Evolutionary conservation across 305 asterid species (phyloP), one percentile per base, ranked within the genome.

Genomic region (Fraxinus xanthoxyloides): DNA sequence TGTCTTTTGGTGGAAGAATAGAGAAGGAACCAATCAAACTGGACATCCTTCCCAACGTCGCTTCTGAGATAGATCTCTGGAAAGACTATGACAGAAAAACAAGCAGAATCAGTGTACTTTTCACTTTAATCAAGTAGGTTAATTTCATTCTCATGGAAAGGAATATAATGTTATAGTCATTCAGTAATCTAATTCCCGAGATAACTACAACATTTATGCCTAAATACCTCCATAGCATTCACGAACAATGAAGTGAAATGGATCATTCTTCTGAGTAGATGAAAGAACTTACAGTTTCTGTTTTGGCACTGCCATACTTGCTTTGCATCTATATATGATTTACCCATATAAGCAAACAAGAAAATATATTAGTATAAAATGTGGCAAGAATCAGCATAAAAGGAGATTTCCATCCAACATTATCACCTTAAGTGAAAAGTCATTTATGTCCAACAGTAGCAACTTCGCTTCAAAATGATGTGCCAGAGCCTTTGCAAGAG

Each of bases 401-500:
- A 54, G 81, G 76, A 73, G 36, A 78, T 77, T 38, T 28, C 26
- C 31, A 79, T 78, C 78, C 82, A 78, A 76, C 48, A 70, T 46
- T 78, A 72, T 43, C 79, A 94, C 99, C 98, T 95, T 95, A 12
- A 89, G 85, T 7, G 97, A 92, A 84, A 95, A 95, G 85, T 95
- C 97, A 28, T 86, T 78, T 38, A 93, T 36, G 88, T 95, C 99
- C 87, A 95, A 82, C 83, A 94, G 76, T 15, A 95, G 87, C 87
- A 95, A 86, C 82, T 93, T 95, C 8, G 99, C 96, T 78, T 89
- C 93, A 69, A 87, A 94, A 78, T 89, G 86, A 85, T 92, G 92
- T 5, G 99, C 98, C 75, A 95, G 91, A 87, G 97, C 96, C 86
- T 86, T 90, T 34, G 98, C 96, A 79, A 95, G 97, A 78, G 82